Percentiles rank a stretch among this genome's conserved stretches.
phyloP scores from a whole-genome alignment of 75 land plant genomes.

The Larix kaempferi region DNA sequence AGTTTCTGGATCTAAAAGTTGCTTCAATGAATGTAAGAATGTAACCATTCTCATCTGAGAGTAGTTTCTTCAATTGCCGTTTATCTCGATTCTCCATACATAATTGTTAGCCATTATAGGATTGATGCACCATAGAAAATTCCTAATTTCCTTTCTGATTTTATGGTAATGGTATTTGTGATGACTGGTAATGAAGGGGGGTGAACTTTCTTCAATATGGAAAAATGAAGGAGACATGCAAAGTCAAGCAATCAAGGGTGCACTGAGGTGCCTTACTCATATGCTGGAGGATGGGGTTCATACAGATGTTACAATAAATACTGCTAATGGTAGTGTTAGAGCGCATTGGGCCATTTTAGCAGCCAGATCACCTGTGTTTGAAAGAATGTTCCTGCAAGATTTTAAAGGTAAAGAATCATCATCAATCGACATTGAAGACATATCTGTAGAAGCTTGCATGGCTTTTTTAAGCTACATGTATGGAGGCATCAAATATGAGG shows the following conservation, averaged over 20 bases:
- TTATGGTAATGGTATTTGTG: not conserved
- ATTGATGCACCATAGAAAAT: not conserved
- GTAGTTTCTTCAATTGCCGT: not conserved
- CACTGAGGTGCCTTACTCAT: slow-evolving; percentile 56
- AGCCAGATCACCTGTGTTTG: slow-evolving; percentile 75
- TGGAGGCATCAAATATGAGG: slow-evolving; percentile 62
- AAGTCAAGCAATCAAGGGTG: slow-evolving; percentile 39
- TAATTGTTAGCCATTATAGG: not conserved
- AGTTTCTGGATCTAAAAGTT: slow-evolving; percentile 81
- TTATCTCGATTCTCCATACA: not conserved
- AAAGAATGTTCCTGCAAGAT: slow-evolving; percentile 74
- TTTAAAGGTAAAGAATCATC: slow-evolving; percentile 73
- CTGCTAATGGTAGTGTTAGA: slow-evolving; percentile 52
- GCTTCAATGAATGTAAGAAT: slow-evolving; percentile 47
- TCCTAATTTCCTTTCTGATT: not conserved
- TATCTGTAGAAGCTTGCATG: slow-evolving; percentile 59
- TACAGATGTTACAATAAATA: slow-evolving; percentile 73
- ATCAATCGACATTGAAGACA: slow-evolving; percentile 67
- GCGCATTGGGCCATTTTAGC: slow-evolving; percentile 83
- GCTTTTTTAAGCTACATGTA: slow-evolving; percentile 70
- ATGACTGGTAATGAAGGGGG: slow-evolving; percentile 44
- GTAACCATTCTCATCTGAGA: not conserved
- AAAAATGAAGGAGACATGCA: slow-evolving; percentile 57
- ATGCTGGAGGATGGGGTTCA: slow-evolving; percentile 76
- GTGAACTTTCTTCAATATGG: slow-evolving; percentile 61